A percentile compares a stretch with the other conserved stretches of the same genome.
Evolutionary conservation across 352 stramenopile genomes (phyloP).

Genomic region (Pythium aquatile): DNA sequence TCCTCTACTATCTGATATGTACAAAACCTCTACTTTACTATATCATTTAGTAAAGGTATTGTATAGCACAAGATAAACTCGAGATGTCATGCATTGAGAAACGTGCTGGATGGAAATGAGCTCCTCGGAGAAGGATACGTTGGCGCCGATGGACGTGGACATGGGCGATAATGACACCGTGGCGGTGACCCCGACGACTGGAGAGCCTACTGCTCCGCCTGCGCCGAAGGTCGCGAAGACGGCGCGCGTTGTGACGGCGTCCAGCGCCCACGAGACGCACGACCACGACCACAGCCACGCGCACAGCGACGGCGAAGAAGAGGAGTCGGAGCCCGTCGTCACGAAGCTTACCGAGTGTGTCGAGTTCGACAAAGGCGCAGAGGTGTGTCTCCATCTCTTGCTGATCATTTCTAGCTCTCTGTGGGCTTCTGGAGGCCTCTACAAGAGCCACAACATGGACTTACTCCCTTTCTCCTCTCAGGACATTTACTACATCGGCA

Average conservation of each 20-base stretch:
- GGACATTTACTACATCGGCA: slow-evolving; percentile 85
- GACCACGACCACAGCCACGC: slow-evolving; percentile 16
- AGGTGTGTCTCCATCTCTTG: slow-evolving; percentile 27
- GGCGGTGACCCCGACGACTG: neutral
- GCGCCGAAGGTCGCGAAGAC: slow-evolving; percentile 17
- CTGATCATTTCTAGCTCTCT: neutral
- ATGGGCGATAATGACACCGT: neutral
- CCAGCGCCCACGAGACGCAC: slow-evolving; percentile 6
- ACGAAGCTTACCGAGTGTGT: slow-evolving; percentile 72
- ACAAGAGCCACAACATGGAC: neutral
- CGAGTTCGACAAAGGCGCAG: slow-evolving; percentile 47
- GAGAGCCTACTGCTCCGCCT: slow-evolving; percentile 6
- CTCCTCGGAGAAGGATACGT: neutral
- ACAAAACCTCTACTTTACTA: neutral
- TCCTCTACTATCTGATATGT: too few relatives aligned
- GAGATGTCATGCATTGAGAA: neutral
- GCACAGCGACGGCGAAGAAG: slow-evolving; percentile 23
- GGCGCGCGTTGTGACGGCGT: slow-evolving; percentile 19
- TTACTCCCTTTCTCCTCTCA: slow-evolving; percentile 13
- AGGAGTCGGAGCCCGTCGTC: slow-evolving; percentile 27
- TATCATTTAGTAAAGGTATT: neutral
- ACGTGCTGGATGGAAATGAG: neutral
- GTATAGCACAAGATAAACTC: neutral
- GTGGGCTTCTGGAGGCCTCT: neutral
- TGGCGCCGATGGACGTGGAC: slow-evolving; percentile 7